Percentiles rank a stretch among this genome's conserved stretches.
Conservation (phyloP, 768 basidiomycete species). For the Mycena leptocephala region DNA sequence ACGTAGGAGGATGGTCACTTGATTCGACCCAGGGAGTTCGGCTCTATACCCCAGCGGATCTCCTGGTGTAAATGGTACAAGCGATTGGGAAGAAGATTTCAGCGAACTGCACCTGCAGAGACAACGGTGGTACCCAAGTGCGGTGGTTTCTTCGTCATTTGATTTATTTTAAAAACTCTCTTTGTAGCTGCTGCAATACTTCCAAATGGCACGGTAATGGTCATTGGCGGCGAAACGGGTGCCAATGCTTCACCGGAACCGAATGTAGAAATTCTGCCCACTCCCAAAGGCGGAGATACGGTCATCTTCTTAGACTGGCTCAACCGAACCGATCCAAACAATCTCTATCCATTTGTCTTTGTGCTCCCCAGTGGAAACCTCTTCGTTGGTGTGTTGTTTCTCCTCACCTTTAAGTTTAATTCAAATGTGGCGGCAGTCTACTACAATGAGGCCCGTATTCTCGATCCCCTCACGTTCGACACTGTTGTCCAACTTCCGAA, state of each 20-base stretch:
- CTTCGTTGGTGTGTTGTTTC: constrained; percentile 72
- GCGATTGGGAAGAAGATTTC: constrained; percentile 86
- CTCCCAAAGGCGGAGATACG: constrained; percentile 75
- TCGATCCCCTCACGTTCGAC: constrained; percentile 76
- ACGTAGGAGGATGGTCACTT: constrained; percentile 82
- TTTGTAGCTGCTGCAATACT: constrained; percentile 74
- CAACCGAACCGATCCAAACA: constrained; percentile 82
- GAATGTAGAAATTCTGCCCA: constrained; percentile 82
- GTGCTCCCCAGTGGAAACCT: constrained; percentile 79
- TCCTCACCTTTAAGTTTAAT: background rate
- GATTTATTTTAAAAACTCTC: background rate
- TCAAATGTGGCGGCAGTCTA: constrained; percentile 62
- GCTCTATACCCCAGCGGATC: constrained; percentile 79
- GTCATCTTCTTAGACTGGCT: constrained; percentile 77
- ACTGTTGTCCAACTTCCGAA: constrained; percentile 77
- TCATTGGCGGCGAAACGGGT: constrained; percentile 78
- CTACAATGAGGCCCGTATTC: constrained; percentile 86
- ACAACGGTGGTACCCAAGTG: too few species aligned
- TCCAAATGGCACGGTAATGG: constrained; percentile 76
- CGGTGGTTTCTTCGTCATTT: too few species aligned
- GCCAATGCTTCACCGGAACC: constrained; percentile 79
- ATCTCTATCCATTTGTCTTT: constrained; percentile 85
- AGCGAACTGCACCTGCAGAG: constrained; percentile 70
- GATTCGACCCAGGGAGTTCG: constrained; percentile 83
- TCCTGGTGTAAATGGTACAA: constrained; percentile 79